These are phyloP conservation scores for Insectozyma bohioensis DNA, from an alignment of 1,139 yeast species.

Conservation along the genomic window DNA sequence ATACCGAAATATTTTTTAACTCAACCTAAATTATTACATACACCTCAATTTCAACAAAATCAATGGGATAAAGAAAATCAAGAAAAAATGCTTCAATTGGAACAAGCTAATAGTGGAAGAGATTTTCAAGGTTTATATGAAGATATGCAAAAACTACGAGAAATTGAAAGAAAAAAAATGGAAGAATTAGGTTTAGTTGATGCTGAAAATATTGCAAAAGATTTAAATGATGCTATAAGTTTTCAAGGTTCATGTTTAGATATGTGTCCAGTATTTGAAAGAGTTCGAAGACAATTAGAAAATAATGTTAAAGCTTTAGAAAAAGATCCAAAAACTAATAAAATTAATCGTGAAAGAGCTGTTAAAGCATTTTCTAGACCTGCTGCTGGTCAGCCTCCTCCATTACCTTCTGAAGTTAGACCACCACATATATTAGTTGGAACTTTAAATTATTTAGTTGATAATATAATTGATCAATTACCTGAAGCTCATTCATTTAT, in stretches of 20 bases:
- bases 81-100: constrained; percentile 37
- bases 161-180: constrained; percentile 75
- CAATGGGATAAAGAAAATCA: constrained; percentile 46
- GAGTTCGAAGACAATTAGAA: constrained; percentile 85
- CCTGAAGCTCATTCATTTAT: constrained; percentile 89
- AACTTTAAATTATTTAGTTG: constrained; percentile 70
- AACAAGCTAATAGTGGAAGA: constrained; percentile 27
- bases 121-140: constrained; percentile 49
- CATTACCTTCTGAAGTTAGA: constrained; percentile 94
- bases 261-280: constrained; percentile 94
- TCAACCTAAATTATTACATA: constrained; percentile 38
- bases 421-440: constrained; percentile 75
- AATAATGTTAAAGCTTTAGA: constrained; percentile 84
- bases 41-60: constrained; percentile 35
- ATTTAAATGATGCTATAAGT: constrained; percentile 78
- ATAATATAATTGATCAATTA: constrained; percentile 57
- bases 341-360: constrained; percentile 63
- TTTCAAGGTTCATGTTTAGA: constrained; percentile 88
- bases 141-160: constrained; percentile 70
- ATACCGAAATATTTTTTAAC: constrained; percentile 37
- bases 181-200: constrained; percentile 83
- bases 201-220: constrained; percentile 79
- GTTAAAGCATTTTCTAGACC: constrained; percentile 95
- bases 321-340: constrained; percentile 62
- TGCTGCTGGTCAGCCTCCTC: constrained; percentile 98